Evolutionary conservation across 345 rosid genomes (phyloP).

Genomic region (Pugionium cornutum): DNA sequence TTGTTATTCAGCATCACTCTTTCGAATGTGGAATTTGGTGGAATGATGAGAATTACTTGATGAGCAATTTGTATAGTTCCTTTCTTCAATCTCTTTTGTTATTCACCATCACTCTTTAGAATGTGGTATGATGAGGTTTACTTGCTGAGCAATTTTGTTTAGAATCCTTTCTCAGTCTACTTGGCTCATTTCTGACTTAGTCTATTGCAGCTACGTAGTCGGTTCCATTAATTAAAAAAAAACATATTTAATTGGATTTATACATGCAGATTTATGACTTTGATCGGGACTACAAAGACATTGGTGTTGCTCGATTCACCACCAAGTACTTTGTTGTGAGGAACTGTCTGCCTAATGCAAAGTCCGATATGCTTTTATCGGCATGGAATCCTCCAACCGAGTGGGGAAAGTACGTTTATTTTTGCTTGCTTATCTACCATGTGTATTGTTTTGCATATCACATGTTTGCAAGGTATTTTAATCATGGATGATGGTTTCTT

Average conservation of each 20-base stretch:
- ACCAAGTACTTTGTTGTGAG: constrained; percentile 82
- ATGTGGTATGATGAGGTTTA: constrained; percentile 11
- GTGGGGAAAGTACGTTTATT: constrained; percentile 83
- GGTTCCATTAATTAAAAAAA: neutral
- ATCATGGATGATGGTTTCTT: constrained; percentile 16
- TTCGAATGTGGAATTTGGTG: neutral
- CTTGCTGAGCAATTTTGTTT: neutral
- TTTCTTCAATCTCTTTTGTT: neutral
- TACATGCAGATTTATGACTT: constrained; percentile 81
- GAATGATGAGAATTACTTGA: neutral
- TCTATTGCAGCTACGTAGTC: constrained; percentile 3
- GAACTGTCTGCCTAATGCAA: constrained; percentile 76
- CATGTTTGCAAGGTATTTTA: constrained; percentile 3
- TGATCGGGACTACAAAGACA: constrained; percentile 97
- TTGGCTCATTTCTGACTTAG: neutral
- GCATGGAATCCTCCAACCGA: constrained; percentile 98
- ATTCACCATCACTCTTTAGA: constrained; percentile 13
- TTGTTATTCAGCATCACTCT: neutral
- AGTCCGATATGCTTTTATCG: constrained; percentile 88
- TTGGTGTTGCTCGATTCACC: constrained; percentile 89
- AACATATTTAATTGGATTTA: neutral
- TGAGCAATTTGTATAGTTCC: neutral
- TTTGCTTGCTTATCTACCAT: neutral
- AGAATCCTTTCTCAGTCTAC: constrained; percentile 13
- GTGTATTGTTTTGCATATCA: neutral